A percentile compares a stretch with the other conserved stretches of the same genome.
phyloP scores from a whole-genome alignment of 331 rosid species.

The Acacia pycnantha region DNA sequence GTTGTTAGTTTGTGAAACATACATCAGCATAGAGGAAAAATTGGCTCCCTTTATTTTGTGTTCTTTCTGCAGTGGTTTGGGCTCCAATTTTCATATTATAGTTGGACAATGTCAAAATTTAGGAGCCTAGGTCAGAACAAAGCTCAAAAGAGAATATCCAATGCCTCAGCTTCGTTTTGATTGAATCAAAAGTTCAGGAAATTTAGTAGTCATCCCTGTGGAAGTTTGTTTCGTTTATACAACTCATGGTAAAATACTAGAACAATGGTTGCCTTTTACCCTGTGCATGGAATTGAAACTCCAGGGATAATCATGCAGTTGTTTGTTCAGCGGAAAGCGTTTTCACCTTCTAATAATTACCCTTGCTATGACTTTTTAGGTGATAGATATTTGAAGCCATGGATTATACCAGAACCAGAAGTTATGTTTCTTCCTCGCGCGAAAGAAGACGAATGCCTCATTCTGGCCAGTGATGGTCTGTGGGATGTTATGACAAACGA shows the following conservation, averaged over 20 bases:
- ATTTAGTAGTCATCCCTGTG: not conserved
- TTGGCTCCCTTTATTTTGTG: not conserved
- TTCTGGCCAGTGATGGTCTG: conserved; percentile 83
- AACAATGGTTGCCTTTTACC: not conserved
- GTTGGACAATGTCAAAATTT: conserved; percentile 1
- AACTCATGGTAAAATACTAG: not conserved
- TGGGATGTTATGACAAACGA: conserved; percentile 89
- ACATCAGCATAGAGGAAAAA: not conserved
- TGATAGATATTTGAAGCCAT: conserved; percentile 82
- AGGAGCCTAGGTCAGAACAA: not conserved
- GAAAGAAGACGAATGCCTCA: conserved; percentile 80
- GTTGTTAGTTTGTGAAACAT: not conserved
- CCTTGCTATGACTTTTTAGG: conserved; percentile 51
- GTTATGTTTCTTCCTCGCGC: conserved; percentile 76
- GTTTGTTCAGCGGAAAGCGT: conserved; percentile 11
- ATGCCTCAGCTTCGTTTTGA: not conserved
- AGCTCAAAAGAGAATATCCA: conserved; percentile 7
- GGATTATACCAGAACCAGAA: conserved; percentile 95
- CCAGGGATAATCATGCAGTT: not conserved
- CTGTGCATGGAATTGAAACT: conserved; percentile 12
- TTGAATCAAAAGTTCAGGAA: conserved; percentile 11
- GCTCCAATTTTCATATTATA: conserved; percentile 1
- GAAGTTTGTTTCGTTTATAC: not conserved
- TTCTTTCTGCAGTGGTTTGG: conserved; percentile 19
- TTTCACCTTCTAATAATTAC: conserved; percentile 2